phyloP scores from a whole-genome alignment of 768 basidiomycete species.

The Serendipita sp. region DNA sequence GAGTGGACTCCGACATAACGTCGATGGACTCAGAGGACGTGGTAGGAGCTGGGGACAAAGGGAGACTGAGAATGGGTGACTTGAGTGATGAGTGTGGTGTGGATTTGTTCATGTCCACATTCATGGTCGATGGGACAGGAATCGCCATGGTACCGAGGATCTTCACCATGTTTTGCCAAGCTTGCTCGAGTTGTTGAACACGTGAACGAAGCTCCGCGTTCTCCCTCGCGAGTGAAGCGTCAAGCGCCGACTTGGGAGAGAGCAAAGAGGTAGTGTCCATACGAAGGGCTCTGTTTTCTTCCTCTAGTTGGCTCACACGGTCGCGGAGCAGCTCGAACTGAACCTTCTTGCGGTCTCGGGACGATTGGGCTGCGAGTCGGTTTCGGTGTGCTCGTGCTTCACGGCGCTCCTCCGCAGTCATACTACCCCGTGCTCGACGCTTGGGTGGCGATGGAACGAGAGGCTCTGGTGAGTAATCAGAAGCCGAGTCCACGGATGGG shows the following conservation, averaged over 20 bases:
- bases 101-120: neutral
- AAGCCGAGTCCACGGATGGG: conserved; percentile 3
- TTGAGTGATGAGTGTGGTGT: neutral
- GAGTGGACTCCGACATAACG: conserved; percentile 44
- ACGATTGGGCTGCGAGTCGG: conserved; percentile 86
- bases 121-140: neutral
- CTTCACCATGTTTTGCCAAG: neutral
- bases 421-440: conserved; percentile 53
- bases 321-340: conserved; percentile 57
- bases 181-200: conserved; percentile 24
- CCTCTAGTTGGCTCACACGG: conserved; percentile 57
- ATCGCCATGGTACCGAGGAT: neutral
- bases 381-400: conserved; percentile 85
- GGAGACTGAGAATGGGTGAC: neutral
- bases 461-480: conserved; percentile 5
- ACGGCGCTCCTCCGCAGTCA: conserved; percentile 59
- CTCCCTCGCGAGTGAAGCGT: neutral
- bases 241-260: neutral
- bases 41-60: conserved; percentile 1
- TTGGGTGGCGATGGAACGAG: conserved; percentile 33
- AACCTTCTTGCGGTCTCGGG: conserved; percentile 76
- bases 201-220: neutral
- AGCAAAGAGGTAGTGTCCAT: neutral
- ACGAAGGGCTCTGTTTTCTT: conserved; percentile 49
- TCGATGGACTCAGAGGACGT: neutral